Conservation (phyloP, 2,329 filamentous ascomycete species). For the Colletotrichum sidae region DNA sequence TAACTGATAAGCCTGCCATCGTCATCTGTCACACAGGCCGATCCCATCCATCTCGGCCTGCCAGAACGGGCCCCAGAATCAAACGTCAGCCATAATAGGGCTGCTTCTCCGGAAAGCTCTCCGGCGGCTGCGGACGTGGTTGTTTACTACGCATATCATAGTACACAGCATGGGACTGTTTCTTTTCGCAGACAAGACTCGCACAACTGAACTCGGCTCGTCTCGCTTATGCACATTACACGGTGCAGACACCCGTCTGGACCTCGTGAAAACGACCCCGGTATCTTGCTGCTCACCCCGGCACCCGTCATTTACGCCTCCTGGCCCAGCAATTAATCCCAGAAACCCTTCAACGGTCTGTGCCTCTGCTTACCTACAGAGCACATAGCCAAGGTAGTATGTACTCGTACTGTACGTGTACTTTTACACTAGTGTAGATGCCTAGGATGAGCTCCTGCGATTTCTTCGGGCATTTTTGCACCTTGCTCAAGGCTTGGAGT, state of each 20-base stretch:
- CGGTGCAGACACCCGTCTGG: slow-evolving; percentile 20
- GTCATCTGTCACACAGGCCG: slow-evolving; percentile 30
- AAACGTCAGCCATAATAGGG: slow-evolving; percentile 19
- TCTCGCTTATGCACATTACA: not conserved
- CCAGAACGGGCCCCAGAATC: slow-evolving; percentile 27
- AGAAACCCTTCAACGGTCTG: slow-evolving; percentile 27
- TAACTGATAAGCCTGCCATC: slow-evolving; percentile 23
- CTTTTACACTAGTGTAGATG: too few relatives aligned
- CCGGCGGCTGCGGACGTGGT: too few relatives aligned
- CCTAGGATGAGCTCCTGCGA: too few relatives aligned
- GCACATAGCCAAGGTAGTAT: too few relatives aligned
- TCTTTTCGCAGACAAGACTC: not conserved
- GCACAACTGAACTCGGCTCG: not conserved
- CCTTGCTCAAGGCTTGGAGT: too few relatives aligned
- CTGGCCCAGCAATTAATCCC: slow-evolving; percentile 27
- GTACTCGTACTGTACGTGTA: too few relatives aligned
- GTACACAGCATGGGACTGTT: too few relatives aligned
- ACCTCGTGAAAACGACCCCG: slow-evolving; percentile 7
- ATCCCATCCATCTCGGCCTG: slow-evolving; percentile 20
- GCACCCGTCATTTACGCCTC: slow-evolving; percentile 33
- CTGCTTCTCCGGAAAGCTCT: not conserved
- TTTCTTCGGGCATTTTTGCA: too few relatives aligned
- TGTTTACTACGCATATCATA: too few relatives aligned
- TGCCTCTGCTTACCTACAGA: not conserved
- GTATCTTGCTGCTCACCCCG: slow-evolving; percentile 14